Base-by-base conservation (phyloP, 2,329 filamentous ascomycete genomes). In the Dactylella cylindrospora region DNA sequence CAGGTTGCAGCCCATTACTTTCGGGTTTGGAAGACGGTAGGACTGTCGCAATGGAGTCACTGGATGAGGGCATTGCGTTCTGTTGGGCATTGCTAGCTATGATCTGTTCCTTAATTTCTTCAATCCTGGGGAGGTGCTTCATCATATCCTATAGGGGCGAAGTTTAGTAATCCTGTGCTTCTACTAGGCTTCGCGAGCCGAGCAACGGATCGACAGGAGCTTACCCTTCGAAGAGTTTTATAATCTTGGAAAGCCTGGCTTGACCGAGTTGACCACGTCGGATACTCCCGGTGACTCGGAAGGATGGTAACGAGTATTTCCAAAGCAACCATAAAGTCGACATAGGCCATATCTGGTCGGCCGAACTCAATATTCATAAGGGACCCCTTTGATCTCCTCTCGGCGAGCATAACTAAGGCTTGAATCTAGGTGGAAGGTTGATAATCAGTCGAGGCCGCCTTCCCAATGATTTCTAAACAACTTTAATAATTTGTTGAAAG, bases 291-390 rank as follows among this genome's bases (percentile, higher is more conserved):
- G 71, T 95, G 89, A 28, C 78, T 78, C 1, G 88, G 86, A 20
- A 97, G 84, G 33, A 84, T 76, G 52, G 91, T 84, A 44, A 90
- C 79, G 10, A 86, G 80, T 51, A 96, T 85, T 54, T 90, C 84
- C 60, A 81, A 90, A 8, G 90, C 88, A 65, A 85, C 82, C 55
- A 97, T 79, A 70, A 91, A 97, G 64, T 95, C 87, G 66, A 86
- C 81, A 51, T 95, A 85, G 2, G 90, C 90, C 29, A 83, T 73
- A 70, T 93, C 89, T 3, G 84, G 81, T 28, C 83, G 78, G 20
- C 80, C 76, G 73, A 86, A 85, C 62, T 80, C 80, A 57, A 83
- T 77, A 32, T 64, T 57, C 59, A 68, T 51, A 9, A 51, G 28
- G 7, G 51, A 35, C 7, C 33, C 38, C 28, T 51, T 51, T 23